Base-by-base conservation (phyloP, 1,284 basidiomycete species). In the Fomitopsis pinicola region DNA sequence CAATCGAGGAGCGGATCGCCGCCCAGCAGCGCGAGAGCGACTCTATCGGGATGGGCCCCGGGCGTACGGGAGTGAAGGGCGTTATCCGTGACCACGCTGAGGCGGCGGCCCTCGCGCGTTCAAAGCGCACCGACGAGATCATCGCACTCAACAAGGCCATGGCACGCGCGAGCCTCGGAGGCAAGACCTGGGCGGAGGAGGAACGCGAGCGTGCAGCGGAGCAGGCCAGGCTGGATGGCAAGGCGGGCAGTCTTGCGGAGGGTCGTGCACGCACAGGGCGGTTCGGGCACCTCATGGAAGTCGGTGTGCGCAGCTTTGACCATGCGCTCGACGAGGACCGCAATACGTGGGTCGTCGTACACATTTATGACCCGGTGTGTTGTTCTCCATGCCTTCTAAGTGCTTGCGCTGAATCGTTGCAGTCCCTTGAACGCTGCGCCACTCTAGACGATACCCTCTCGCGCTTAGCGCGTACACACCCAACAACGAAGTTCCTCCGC, bases 241-340 rank as follows among this genome's bases (percentile, higher is more conserved):
- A 67, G 61, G 80, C 82, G 66, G 68, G 67, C 28, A 66, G 62
- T 76, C 81, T 59, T 40, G 57, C 60, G 71, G 68, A 62, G 52
- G 80, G 82, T 69, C 67, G 82, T 62, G 72, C 72, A 58, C 78
- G 78, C 67, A 76, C 80, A 61, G 85, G 87, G 1, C 73, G 78
- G 62, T 94, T 93, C 74, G 92, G 93, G 0, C 90, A 94, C 73
- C 70, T 95, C 65, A 77, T 92, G 50, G 92, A 95, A 72, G 89
- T 95, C 4, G 92, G 91, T 0, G 74, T 85, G 63, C 80, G 83
- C 62, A 88, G 89, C 28, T 95, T 88, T 68, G 78, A 94, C 58
- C 76, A 78, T 57, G 90, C 92, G 2, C 85, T 95, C 4, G 92
- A 94, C 71, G 92, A 93, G 71, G 83, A 84, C 36, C 76, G 75